A percentile compares a stretch with the other conserved stretches of the same genome.
Conservation (phyloP, 2,329 filamentous ascomycete genomes). For the Neophaeococcomyces aloes region DNA sequence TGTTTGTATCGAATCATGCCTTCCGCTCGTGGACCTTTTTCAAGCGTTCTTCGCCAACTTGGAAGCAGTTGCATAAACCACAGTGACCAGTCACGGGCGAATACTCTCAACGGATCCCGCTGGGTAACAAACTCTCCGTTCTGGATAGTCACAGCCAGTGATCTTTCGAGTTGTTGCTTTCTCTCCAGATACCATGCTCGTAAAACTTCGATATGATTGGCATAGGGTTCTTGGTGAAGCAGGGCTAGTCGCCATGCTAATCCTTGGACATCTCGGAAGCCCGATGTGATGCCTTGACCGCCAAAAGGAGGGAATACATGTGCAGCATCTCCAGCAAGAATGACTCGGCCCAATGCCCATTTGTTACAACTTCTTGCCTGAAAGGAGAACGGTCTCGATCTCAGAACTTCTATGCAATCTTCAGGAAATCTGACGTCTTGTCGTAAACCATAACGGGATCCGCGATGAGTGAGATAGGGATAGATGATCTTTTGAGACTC, state of each 20-base stretch:
- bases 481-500: slow-evolving; percentile 21
- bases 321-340: slow-evolving; percentile 23
- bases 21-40: slow-evolving; percentile 24
- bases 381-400: slow-evolving; percentile 22
- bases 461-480: slow-evolving; percentile 23
- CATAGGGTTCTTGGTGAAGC: slow-evolving; percentile 18
- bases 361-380: slow-evolving; percentile 21
- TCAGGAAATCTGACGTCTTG: slow-evolving; percentile 16
- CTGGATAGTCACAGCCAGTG: slow-evolving; percentile 26
- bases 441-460: slow-evolving; percentile 21
- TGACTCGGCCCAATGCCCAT: slow-evolving; percentile 18
- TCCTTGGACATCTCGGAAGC: slow-evolving; percentile 30
- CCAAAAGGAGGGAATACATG: slow-evolving; percentile 25
- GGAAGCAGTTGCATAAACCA: slow-evolving; percentile 28
- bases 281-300: slow-evolving; percentile 34
- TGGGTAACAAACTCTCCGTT: slow-evolving; percentile 29
- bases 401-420: slow-evolving; percentile 23
- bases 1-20: slow-evolving; percentile 27
- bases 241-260: slow-evolving; percentile 31
- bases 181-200: slow-evolving; percentile 28
- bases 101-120: slow-evolving; percentile 23
- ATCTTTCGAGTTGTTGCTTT: slow-evolving; percentile 30
- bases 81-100: slow-evolving; percentile 26
- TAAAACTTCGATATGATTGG: slow-evolving; percentile 22
- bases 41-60: slow-evolving; percentile 23